These are phyloP conservation scores for Vigna hirtella DNA, from an alignment of 306 rosid species.

Conservation along the genomic window DNA sequence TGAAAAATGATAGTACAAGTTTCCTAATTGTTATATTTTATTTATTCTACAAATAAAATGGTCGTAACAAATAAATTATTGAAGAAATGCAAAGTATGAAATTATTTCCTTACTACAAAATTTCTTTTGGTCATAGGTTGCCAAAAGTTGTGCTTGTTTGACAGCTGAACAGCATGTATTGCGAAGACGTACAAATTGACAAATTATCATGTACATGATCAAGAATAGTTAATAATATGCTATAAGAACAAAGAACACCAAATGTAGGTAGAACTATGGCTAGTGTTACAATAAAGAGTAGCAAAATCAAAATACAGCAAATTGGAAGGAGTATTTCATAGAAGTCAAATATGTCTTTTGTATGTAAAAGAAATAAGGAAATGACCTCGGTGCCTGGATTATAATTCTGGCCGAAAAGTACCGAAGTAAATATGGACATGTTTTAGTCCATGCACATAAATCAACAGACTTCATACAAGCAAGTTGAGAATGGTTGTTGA, in stretches of 20 bases:
- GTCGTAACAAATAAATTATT: no score
- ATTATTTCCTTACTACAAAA: no score
- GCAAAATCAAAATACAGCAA: not conserved
- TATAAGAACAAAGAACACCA: not conserved
- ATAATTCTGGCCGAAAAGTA: not conserved
- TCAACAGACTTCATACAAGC: conserved; percentile 5
- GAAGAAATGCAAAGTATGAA: no score
- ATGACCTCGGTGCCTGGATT: not conserved
- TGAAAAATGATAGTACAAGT: no score
- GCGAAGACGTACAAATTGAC: not conserved
- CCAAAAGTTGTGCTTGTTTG: not conserved
- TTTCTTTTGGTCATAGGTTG: not conserved
- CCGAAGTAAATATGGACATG: not conserved
- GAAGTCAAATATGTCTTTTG: not conserved
- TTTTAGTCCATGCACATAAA: not conserved
- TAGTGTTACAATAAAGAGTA: not conserved
- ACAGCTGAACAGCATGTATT: not conserved
- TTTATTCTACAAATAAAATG: no score
- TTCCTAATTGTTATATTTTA: no score
- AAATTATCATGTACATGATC: no score
- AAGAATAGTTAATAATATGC: not conserved
- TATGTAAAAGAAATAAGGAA: not conserved
- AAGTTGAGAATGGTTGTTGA: conserved; percentile 28
- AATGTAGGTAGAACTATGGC: not conserved
- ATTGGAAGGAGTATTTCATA: not conserved